These are phyloP conservation scores for Desmodesmus armatus DNA, from an alignment of 139 green algal genomes.

Conservation along the genomic window DNA sequence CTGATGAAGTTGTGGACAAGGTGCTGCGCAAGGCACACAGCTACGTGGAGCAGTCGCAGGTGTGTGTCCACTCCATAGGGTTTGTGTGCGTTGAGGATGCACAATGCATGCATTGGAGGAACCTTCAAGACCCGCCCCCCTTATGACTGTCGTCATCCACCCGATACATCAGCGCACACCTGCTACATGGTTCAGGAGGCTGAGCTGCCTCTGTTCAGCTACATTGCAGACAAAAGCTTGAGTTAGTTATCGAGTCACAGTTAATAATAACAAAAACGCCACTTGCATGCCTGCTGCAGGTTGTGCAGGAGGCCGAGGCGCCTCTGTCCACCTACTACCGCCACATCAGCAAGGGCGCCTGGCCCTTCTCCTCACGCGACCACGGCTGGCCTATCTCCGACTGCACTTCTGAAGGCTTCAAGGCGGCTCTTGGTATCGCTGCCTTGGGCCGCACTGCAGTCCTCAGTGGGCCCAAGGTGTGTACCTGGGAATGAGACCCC, in stretches of 20 bases:
- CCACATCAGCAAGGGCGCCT: constrained; percentile 97
- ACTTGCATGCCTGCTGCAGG: constrained; percentile 58
- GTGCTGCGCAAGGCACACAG: constrained; percentile 71
- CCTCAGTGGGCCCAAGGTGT: background rate
- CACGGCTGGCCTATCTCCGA: constrained; percentile 98
- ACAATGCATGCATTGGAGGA: no score
- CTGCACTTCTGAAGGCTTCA: constrained; percentile 90
- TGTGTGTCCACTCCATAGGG: no score
- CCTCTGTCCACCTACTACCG: constrained; percentile 83
- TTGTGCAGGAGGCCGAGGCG: constrained; percentile 63
- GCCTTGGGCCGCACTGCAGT: constrained; percentile 14
- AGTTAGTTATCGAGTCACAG: background rate
- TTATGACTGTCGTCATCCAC: no score
- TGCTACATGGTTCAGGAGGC: constrained; percentile 64
- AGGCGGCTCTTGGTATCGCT: constrained; percentile 84
- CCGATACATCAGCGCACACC: no score
- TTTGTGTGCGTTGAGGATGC: no score
- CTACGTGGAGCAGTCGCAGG: constrained; percentile 89
- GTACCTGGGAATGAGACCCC: background rate
- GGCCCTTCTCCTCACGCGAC: constrained; percentile 96
- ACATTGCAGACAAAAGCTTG: constrained; percentile 69
- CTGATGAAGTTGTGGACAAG: constrained; percentile 16
- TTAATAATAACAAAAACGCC: background rate
- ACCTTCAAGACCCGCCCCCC: no score
- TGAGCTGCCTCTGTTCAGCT: constrained; percentile 65